Evolutionary conservation across 768 basidiomycete genomes (phyloP), one percentile per base, ranked within the genome.

Genomic region (Gautieria morchelliformis): DNA sequence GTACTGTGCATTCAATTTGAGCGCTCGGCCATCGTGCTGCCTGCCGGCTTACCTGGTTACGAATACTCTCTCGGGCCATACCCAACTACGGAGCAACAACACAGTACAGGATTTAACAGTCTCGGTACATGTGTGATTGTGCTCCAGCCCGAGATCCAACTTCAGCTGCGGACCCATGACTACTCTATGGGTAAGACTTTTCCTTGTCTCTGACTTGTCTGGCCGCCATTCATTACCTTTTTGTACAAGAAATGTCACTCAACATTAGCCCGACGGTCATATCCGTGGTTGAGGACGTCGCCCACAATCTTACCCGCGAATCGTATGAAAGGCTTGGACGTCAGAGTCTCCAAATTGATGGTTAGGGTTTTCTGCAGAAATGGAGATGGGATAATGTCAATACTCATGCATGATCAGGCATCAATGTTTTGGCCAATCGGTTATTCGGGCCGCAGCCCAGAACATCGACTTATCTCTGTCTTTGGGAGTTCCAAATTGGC

Each of bases 401-500:
- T 42, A 41, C 30, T 60, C n/a, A 50, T 39, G 30, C 41, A 2
- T 17, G 40, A 6, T n/a, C 60, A 88, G 90, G 87, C 11, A 68
- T 94, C 62, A 80, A 89, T 59, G 80, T 98, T 49, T 81, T 82
- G 14, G 85, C 89, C 1, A 81, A 96, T 66, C 82, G 94, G 24
- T 72, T 98, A 11, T 95, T 96, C 65, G 95, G 95, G 8, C 89
- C 90, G 12, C 82, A 84, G 58, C 95, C 95, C 7, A 79, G 81
- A 3, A 89, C 88, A 0, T 71, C 87, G 1, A 85, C 92, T 1
- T 98, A 98, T 65, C 74, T 95, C 5, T 97, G 94, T 66, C 79
- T 96, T 14, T 98, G 95, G 95, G 92, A 95, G 64, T 79, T 94
- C 46, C 72, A 72, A n/a, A 37, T 93, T 17, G 91, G 91, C 6